Percentiles rank a stretch among this genome's conserved stretches.
These are phyloP conservation scores for Rosa lucieae DNA, from an alignment of 306 rosid genomes.

Conservation along the genomic window DNA sequence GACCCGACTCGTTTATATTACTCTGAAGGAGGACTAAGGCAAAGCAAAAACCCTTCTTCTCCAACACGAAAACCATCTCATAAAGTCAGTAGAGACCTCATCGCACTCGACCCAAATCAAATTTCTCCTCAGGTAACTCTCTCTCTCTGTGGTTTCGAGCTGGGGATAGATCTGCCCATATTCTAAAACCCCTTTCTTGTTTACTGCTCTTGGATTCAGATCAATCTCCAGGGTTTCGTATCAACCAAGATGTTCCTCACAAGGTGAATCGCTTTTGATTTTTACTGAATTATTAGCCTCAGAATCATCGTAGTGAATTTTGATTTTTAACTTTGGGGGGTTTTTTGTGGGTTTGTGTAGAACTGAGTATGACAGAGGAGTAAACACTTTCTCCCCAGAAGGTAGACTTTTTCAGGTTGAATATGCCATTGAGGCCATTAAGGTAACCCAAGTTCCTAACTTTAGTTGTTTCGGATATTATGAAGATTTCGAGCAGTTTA, in stretches of 20 bases:
- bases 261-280: slow-evolving; percentile 44
- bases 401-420: slow-evolving; percentile 98
- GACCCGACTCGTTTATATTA: not conserved
- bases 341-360: slow-evolving; percentile 32
- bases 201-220: not conserved
- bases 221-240: slow-evolving; percentile 24
- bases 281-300: too few relatives aligned
- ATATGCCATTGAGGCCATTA: slow-evolving; percentile 97
- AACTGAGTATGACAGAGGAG: slow-evolving; percentile 99
- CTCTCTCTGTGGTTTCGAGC: slow-evolving; percentile 4
- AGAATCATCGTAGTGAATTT: not conserved
- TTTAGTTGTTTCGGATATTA: not conserved
- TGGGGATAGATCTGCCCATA: slow-evolving; percentile 5
- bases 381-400: slow-evolving; percentile 95
- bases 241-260: slow-evolving; percentile 76
- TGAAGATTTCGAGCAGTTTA: not conserved
- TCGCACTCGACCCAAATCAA: slow-evolving; percentile 1
- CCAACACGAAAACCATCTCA: slow-evolving; percentile 19
- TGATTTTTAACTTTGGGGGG: slow-evolving; percentile 3
- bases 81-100: not conserved
- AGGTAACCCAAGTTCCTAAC: slow-evolving; percentile 40
- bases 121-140: not conserved
- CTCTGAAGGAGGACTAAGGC: not conserved
- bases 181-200: not conserved
- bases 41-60: slow-evolving; percentile 21